Evolutionary conservation across 306 rosid species (phyloP), one percentile per base, ranked within the genome.

Genomic region (Boehmeria nivea): DNA sequence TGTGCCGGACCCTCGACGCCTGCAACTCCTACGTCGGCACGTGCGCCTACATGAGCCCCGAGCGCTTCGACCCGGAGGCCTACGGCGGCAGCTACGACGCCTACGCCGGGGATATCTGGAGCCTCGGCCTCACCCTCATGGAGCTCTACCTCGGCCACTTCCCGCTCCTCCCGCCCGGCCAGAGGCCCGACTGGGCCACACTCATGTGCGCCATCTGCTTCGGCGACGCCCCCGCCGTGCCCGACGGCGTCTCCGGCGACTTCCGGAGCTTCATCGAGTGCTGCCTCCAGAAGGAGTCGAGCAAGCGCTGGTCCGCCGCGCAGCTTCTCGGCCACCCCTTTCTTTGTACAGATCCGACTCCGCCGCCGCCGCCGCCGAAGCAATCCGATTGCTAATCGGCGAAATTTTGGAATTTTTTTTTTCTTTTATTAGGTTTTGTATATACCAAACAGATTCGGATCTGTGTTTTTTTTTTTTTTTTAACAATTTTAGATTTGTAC

Each of bases 41-140:
- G 39, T 90, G 95, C 51, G 95, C 98, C 1, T 90, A 90, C 68
- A 90, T 90, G 98, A 90, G 98, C 60, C 98, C 98, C 0, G 98
- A 90, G 18, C 74, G 98, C 44, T 90, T 90, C 63, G 94, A 90
- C 83, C 98, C 98, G 12, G 88, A 87, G 1, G 71, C 63, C 0
- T 80, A 74, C 25, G 98, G 94, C 27, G 98, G 95, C 3, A 84
- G 70, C 22, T 90, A 90, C 63, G 72, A 90, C 51, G 98, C 94
- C 0, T 90, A 70, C 26, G 84, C 98, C 0, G 82, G 83, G 0
- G 98, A 90, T 43, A 84, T 90, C 4, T 90, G 98, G 98, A 90
- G 98, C 51, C 61, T 90, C 67, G 98, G 98, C 2, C 49, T 90
- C 8, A 90, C 95, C 17, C 72, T 90, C 2, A 74, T 87, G 50